Base-by-base conservation (phyloP, 805 yeast species). In the Brettanomyces nanus region DNA sequence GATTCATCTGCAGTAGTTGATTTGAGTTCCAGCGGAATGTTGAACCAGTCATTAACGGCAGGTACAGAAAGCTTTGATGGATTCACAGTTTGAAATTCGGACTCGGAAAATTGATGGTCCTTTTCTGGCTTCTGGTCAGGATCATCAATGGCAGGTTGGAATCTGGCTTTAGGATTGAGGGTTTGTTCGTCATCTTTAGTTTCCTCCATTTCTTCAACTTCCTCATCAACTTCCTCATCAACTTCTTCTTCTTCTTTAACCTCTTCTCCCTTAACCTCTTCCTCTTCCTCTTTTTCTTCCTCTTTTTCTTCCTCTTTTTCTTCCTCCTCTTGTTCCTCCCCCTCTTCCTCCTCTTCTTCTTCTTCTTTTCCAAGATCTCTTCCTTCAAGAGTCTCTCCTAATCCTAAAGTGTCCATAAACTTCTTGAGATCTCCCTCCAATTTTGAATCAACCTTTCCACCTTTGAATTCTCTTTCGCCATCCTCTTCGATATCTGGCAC, bases 31-130 rank as follows among this genome's bases (percentile, higher is more conserved):
- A 68, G 48, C 17, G 76, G 71, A n/a, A 72, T 59, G 42, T 79
- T 73, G 57, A 76, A 85, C 96, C 97, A 89, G 46, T 81, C 85
- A 18, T 73, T 63, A 46, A 80, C 73, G 26, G 79, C 71, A 30
- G 81, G 77, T 28, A 87, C 61, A 0, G 67, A 39, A 26, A 84
- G 64, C 44, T 72, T 78, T 35, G 73, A 73, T 5, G 80, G 64
- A 35, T 65, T 64, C 21, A 82, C 79, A 3, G 80, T 61, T 35
- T 71, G 62, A 32, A 74, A 48, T 35, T 53, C 49, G 13, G 47
- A 45, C 26, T 59, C 41, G 11, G 9, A 15, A 5, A 10, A 14
- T 14, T 15, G 18, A 44, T 56, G 57, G 38, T 52, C 58, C 4
- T 51, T 35, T 19, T 37, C 39, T 30, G 40, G 35, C 19, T 41